Base-by-base conservation (phyloP, 805 yeast species). In the Nakazawaea ambrosiae region DNA sequence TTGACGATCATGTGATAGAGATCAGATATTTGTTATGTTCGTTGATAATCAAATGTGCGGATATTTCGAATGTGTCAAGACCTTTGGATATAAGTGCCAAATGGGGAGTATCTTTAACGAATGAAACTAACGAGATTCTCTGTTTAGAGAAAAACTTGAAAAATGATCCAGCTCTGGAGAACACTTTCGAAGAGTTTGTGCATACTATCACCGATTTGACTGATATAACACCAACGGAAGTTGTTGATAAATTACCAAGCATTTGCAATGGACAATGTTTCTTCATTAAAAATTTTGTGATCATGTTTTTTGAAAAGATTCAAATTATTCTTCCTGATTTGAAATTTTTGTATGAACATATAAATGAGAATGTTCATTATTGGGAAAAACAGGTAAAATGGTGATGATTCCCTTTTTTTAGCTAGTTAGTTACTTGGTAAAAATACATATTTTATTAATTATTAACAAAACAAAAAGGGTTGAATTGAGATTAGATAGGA, bases 1-100 rank as follows among this genome's bases (percentile, higher is more conserved):
- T 18, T n/a, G 33, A 27, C 16, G 16, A 10, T 31, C 45, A 58
- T 45, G 39, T 53, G 43, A 37, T 55, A 49, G 42, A 48, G 24
- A 37, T 49, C 20, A 41, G 53, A 11, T 39, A 46, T 40, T 66
- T 83, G 45, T 59, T 87, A 27, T 66, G 81, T 31, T 72, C 85
- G 19, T 61, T 88, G 42, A 68, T 90, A 43, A 76, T 92, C 43
- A 92, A 92, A 63, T 87, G 95, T 58, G 97, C 97, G 3, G 98
- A 92, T 61, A 87, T 92, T 32, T 85, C 96, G 20, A 92, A 92
- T 55, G 96, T 89, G 17, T 77, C 95, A 8, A 66, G 97, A 43
- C 87, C 89, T 4, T 62, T 85, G 40, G 62, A 71, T 26, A 75
- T 86, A 2, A 80, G 90, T 17, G 73, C 85, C 1, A 79, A 81